Evolutionary conservation across 2,329 filamentous ascomycete genomes (phyloP).

Genomic region (Tolypocladium pustulatum): DNA sequence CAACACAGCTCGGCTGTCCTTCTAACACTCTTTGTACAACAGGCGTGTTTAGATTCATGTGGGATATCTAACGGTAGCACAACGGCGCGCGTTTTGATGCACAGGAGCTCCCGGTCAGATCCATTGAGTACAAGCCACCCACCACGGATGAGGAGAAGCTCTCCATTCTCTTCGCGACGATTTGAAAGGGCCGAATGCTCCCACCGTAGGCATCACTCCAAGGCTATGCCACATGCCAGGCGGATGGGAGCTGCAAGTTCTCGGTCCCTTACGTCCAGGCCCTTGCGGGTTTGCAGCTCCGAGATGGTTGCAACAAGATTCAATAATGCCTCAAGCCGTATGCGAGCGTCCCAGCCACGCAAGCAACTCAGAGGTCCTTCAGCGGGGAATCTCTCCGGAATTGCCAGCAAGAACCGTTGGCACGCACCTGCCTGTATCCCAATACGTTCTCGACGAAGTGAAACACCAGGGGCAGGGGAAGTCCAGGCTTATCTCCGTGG

Average conservation of each 20-base stretch:
- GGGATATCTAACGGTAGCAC: neutral
- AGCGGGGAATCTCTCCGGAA: conserved; percentile 10
- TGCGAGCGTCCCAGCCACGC: neutral
- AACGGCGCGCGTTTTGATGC: neutral
- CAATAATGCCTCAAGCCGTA: neutral
- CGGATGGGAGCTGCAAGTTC: neutral
- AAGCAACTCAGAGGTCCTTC: neutral
- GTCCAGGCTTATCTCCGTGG: conserved; percentile 17
- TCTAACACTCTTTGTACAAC: neutral
- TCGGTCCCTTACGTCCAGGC: neutral
- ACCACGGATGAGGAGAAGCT: neutral
- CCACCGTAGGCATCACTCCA: neutral
- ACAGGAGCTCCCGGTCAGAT: too few relatives aligned
- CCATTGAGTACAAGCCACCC: neutral
- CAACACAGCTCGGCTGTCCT: neutral
- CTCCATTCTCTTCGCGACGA: neutral
- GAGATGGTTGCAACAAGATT: neutral
- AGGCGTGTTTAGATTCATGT: too few relatives aligned
- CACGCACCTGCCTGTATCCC: conserved; percentile 25
- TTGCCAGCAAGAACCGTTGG: conserved; percentile 13
- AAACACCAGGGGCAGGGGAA: conserved; percentile 33
- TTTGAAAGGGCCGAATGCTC: neutral
- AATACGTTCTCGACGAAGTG: conserved; percentile 35
- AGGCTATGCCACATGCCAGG: neutral
- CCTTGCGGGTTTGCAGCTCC: neutral